phyloP scores from a whole-genome alignment of 805 yeast species.

The Saccharomyces eubayanus region DNA sequence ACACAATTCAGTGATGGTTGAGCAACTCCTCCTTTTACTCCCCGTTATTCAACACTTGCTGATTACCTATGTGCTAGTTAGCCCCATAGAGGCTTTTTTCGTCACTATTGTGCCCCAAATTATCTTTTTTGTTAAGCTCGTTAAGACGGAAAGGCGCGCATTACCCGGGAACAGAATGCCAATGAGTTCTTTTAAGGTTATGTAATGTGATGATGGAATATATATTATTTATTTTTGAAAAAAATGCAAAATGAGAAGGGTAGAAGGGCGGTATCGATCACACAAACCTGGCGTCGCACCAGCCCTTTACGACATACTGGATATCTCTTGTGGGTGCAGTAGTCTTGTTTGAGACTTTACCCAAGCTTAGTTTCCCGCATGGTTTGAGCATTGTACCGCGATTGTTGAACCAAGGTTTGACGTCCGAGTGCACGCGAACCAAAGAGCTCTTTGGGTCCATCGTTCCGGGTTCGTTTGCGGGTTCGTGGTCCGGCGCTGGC shows the following conservation, averaged over 20 bases:
- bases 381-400: constrained; percentile 21
- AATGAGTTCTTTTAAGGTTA: not conserved
- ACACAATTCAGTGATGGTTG: not conserved
- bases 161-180: not conserved
- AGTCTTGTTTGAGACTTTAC: constrained; percentile 6
- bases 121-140: not conserved
- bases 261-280: not conserved
- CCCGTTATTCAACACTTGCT: not conserved
- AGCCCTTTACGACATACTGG: constrained; percentile 31
- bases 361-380: constrained; percentile 22
- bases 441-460: constrained; percentile 11
- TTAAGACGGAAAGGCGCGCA: not conserved
- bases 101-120: not conserved
- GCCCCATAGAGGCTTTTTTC: not conserved
- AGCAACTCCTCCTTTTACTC: not conserved
- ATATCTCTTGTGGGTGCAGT: constrained; percentile 7
- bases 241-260: not conserved
- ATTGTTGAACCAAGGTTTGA: constrained; percentile 22
- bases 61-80: not conserved
- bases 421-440: constrained; percentile 20
- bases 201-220: not conserved
- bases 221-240: not conserved
- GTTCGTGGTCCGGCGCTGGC: not conserved
- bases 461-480: not conserved
- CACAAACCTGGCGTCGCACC: constrained; percentile 27